Conservation (phyloP, 148 eudicot species). For the Rhododendron mucronatum region DNA sequence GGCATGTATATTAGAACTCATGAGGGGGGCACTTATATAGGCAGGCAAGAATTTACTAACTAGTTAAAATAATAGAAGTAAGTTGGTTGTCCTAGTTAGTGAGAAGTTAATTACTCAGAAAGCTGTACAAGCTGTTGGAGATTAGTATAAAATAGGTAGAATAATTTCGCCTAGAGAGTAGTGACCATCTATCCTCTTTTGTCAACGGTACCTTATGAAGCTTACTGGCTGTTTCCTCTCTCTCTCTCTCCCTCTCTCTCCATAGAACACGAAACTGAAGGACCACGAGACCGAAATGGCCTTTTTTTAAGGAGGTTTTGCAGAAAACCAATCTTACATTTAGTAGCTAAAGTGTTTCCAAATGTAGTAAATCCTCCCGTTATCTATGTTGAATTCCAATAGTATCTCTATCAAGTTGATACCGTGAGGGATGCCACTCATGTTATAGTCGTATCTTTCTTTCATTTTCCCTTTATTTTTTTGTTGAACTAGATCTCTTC, state of each 20-base stretch:
- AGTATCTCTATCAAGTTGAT: conserved; percentile 14
- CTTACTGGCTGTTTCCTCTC: conserved; percentile 59
- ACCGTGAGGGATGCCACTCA: conserved; percentile 3
- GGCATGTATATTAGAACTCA: conserved; percentile 45
- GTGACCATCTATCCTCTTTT: conserved; percentile 32
- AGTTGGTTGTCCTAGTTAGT: conserved; percentile 28
- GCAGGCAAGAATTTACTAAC: conserved; percentile 33
- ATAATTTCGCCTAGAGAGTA: conserved; percentile 23
- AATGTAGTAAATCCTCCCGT: conserved; percentile 21
- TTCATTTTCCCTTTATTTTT: conserved; percentile 8
- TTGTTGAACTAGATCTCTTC: conserved; percentile 45
- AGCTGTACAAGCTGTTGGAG: conserved; percentile 61
- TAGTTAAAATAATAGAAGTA: conserved; percentile 32
- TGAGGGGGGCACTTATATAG: conserved; percentile 47
- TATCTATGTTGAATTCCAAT: conserved; percentile 31
- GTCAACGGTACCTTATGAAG: conserved; percentile 61
- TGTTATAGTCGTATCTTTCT: conserved; percentile 10
- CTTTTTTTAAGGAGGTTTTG: conserved; percentile 25
- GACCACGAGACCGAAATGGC: conserved; percentile 12
- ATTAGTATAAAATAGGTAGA: conserved; percentile 32
- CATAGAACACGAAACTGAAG: conserved; percentile 18
- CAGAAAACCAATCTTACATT: conserved; percentile 34
- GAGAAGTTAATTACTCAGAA: conserved; percentile 45
- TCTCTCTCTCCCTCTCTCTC: conserved; percentile 17
- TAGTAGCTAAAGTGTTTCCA: conserved; percentile 22